A percentile compares a stretch with the other conserved stretches of the same genome.
These are phyloP conservation scores for Hansenula lynferdii DNA, from an alignment of 1,139 yeast species.

Conservation along the genomic window DNA sequence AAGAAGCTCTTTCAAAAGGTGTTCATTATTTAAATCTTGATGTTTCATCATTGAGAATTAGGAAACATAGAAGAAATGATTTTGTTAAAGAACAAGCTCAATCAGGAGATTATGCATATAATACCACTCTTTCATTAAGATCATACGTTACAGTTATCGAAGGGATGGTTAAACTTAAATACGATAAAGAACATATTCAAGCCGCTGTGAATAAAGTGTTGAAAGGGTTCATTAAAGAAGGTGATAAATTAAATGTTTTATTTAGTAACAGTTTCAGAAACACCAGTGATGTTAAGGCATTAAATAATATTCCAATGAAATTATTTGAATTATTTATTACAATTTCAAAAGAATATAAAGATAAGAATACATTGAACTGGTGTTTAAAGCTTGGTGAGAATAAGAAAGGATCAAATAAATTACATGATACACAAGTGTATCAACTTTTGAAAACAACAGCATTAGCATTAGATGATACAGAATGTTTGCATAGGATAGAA, in stretches of 20 bases:
- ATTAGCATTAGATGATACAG: background rate
- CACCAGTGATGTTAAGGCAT: background rate
- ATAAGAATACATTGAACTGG: background rate
- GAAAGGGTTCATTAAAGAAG: background rate
- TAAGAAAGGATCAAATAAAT: background rate
- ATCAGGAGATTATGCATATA: background rate
- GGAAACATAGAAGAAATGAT: too few relatives aligned
- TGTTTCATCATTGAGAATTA: too few relatives aligned
- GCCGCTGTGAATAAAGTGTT: constrained; percentile 10
- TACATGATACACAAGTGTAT: too few relatives aligned
- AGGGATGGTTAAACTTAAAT: constrained; percentile 9
- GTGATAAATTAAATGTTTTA: background rate
- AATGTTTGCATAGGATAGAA: background rate
- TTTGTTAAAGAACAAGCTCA: too few relatives aligned
- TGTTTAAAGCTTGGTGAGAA: background rate
- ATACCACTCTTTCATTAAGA: constrained; percentile 4
- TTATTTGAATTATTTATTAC: background rate
- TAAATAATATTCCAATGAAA: background rate
- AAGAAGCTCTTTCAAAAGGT: too few relatives aligned
- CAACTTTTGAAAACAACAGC: background rate
- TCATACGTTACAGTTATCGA: constrained; percentile 9
- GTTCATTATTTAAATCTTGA: too few relatives aligned
- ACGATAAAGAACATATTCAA: constrained; percentile 5
- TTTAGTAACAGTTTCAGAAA: background rate
- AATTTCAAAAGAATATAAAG: background rate